Conservation (phyloP, 495 filamentous ascomycete genomes). For the Penicillium cinerascens region DNA sequence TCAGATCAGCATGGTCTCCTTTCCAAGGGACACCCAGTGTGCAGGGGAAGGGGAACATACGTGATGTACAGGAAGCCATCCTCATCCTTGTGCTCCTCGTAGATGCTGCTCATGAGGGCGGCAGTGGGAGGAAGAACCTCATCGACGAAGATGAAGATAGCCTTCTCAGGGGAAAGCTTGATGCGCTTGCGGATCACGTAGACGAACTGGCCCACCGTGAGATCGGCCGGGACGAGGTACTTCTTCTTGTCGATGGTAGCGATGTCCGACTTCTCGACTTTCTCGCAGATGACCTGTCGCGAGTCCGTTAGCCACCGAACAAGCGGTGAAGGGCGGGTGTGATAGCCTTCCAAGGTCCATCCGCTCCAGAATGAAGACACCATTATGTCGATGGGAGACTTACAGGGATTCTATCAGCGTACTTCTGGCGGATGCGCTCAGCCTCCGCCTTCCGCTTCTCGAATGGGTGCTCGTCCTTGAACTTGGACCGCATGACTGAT, state of each 20-base stretch:
- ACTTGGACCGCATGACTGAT: constrained; percentile 83
- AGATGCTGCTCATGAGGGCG: constrained; percentile 98
- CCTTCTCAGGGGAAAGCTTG: constrained; percentile 99
- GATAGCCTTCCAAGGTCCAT: not conserved
- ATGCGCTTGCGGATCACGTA: constrained; percentile 99
- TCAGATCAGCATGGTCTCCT: constrained; percentile 23
- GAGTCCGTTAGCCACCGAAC: constrained; percentile 32
- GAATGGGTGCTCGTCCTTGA: constrained; percentile 99
- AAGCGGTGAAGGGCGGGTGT: constrained; percentile 36
- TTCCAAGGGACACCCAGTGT: not conserved
- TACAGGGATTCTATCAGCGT: constrained; percentile 97
- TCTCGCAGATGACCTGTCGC: constrained; percentile 94
- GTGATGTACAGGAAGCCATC: constrained; percentile 58
- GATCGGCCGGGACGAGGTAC: constrained; percentile 95
- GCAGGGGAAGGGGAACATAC: constrained; percentile 31
- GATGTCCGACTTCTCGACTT: constrained; percentile 98
- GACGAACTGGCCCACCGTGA: constrained; percentile 99
- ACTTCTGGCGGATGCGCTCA: constrained; percentile 98
- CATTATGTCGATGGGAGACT: constrained; percentile 37
- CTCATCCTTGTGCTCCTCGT: constrained; percentile 92
- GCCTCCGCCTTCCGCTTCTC: constrained; percentile 99
- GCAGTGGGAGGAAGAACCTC: constrained; percentile 96
- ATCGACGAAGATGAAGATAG: constrained; percentile 99
- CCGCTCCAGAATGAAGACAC: not conserved
- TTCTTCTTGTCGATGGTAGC: constrained; percentile 99